A percentile compares a stretch with the other conserved stretches of the same genome.
Evolutionary conservation across 345 rosid genomes (phyloP).

Genomic region (Eucalyptus marginata): DNA sequence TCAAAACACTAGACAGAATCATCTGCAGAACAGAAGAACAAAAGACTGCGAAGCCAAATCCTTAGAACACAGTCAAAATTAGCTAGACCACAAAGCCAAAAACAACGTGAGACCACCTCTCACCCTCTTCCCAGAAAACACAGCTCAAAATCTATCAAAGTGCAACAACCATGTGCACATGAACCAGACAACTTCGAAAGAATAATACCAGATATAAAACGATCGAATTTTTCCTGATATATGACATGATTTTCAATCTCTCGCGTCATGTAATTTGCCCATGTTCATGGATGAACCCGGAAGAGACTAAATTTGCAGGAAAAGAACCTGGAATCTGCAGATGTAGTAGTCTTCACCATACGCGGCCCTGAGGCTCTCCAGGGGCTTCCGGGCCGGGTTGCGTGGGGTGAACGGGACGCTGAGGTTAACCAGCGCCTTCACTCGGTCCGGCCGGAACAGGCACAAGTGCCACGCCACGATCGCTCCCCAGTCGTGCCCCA

Average conservation of each 20-base stretch:
- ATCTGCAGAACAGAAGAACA: not conserved
- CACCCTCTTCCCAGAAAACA: not conserved
- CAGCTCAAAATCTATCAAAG: not conserved
- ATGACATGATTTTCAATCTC: not conserved
- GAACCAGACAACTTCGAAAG: not conserved
- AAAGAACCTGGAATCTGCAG: slow-evolving; percentile 66
- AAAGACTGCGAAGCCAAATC: not conserved
- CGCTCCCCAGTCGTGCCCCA: slow-evolving; percentile 52
- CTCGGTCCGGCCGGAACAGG: slow-evolving; percentile 26
- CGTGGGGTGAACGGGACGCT: slow-evolving; percentile 34
- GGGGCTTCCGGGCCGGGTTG: slow-evolving; percentile 40
- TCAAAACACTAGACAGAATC: not conserved
- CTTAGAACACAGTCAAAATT: not conserved
- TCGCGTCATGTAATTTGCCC: not conserved
- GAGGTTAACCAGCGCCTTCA: slow-evolving; percentile 19
- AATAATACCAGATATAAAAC: not conserved
- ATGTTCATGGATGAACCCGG: not conserved
- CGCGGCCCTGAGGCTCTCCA: slow-evolving; percentile 17
- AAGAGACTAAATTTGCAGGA: not conserved
- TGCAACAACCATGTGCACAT: not conserved
- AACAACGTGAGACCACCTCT: not conserved
- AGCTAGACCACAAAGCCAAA: not conserved
- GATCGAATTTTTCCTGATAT: not conserved
- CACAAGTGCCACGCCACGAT: slow-evolving; percentile 25
- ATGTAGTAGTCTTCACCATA: slow-evolving; percentile 70